These are phyloP conservation scores for Macrophomina phaseolina DNA, from an alignment of 2,329 filamentous ascomycete species.

Conservation along the genomic window DNA sequence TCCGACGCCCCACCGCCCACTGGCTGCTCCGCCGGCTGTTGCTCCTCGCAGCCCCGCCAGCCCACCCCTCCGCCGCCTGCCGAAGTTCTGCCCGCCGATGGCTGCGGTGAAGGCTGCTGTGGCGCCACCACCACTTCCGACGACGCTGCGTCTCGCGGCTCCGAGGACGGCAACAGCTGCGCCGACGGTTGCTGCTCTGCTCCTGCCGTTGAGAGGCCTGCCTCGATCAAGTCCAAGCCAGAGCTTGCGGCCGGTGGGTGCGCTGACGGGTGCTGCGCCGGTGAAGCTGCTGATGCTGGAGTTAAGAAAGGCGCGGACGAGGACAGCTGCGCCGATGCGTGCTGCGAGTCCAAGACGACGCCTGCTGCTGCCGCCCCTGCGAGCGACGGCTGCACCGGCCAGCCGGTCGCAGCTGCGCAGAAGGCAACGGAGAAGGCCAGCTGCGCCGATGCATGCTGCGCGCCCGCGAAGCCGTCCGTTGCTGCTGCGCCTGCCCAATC, in stretches of 20 bases:
- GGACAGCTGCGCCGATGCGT: neutral
- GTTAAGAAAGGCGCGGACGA: neutral
- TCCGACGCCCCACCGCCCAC: neutral
- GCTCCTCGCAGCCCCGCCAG: neutral
- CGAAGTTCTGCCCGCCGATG: neutral
- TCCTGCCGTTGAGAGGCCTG: too few relatives aligned
- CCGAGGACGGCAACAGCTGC: too few relatives aligned
- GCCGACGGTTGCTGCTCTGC: too few relatives aligned
- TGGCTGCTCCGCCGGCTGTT: neutral
- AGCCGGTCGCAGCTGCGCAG: too few relatives aligned
- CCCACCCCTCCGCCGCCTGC: neutral
- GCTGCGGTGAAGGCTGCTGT: neutral
- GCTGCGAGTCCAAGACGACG: neutral
- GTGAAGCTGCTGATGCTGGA: neutral
- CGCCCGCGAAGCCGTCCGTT: neutral
- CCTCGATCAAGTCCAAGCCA: neutral
- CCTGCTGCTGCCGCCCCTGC: too few relatives aligned
- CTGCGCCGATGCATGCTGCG: constrained; percentile 5
- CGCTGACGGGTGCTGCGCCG: neutral
- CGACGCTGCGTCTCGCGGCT: too few relatives aligned
- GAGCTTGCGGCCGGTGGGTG: neutral
- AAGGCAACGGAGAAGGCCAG: neutral
- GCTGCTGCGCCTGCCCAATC: neutral
- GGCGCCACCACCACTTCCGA: too few relatives aligned
- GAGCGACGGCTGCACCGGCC: too few relatives aligned